A percentile compares a stretch with the other conserved stretches of the same genome.
phyloP scores from a whole-genome alignment of 78 protist genomes.

The Creolimax fragrantissima region DNA sequence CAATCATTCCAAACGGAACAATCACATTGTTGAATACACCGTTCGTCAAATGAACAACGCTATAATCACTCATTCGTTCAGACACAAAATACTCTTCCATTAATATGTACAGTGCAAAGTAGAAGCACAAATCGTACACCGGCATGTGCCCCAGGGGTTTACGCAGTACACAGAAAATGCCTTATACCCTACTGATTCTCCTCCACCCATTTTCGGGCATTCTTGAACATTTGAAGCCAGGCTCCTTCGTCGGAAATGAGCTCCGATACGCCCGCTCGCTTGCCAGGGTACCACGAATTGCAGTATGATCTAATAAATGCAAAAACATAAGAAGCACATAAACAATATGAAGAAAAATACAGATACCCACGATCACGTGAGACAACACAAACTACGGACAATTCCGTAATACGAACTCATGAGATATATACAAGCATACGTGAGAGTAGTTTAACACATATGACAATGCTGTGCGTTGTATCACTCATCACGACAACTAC shows the following conservation, averaged over 20 bases:
- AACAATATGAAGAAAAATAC: too few species aligned
- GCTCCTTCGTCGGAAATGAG: not conserved
- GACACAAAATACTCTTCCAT: not conserved
- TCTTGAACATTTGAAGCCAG: not conserved
- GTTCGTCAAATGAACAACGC: not conserved
- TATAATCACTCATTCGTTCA: not conserved
- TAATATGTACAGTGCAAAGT: not conserved
- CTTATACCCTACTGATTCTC: not conserved
- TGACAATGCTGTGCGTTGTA: not conserved
- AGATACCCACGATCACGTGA: too few species aligned
- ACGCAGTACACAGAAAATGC: not conserved
- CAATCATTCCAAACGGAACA: too few species aligned
- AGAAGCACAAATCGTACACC: not conserved
- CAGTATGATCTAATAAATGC: not conserved
- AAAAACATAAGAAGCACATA: too few species aligned
- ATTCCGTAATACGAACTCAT: too few species aligned
- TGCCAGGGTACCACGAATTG: not conserved
- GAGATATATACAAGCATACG: not conserved
- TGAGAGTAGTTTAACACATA: not conserved
- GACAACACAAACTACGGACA: too few species aligned
- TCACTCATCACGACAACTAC: too few species aligned
- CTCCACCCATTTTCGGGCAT: not conserved
- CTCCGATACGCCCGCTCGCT: not conserved
- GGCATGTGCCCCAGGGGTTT: not conserved
- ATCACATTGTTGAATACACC: too few species aligned